Base-by-base conservation (phyloP, 257 asterid genomes). In the Datura wrightii region DNA sequence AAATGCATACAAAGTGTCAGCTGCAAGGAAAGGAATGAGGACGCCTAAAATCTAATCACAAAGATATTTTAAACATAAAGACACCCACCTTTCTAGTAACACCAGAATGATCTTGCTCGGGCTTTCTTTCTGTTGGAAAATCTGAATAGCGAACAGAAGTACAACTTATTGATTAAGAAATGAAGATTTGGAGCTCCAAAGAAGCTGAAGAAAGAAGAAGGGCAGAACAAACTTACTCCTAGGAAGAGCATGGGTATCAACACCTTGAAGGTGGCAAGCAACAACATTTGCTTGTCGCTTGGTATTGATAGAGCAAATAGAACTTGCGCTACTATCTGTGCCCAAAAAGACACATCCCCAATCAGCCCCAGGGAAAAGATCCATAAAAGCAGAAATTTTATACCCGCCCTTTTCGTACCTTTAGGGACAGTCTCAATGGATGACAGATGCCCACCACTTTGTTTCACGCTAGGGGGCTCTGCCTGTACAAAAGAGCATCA, bases 151-250 rank as follows among this genome's bases (percentile, higher is more conserved):
- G 9, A 48, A 16, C 60, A 63, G 66, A 84, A 16, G 24, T 5
- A 62, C 19, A 44, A 58, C 3, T 50, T 19, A 59, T 83, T 79
- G 53, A 59, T 50, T 52, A 55, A 53, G 50, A 37, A 86, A 37
- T 34, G 56, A 78, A 83, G 42, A 83, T 50, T 42, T 48, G 39
- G 18, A 24, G 62, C 42, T 66, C 80, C 9, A 14, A 37, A 19
- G n/a, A 6, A 46, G 79, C 14, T 39, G 67, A 41, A 52, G 46
- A 39, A 39, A 46, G 16, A 63, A 55, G 71, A 60, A 15, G 34
- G 66, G 59, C 31, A 42, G 52, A 84, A 76, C 71, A 46, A 80
- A 82, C 97, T 84, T 74, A 94, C 98, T 94, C 72, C 89, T 90
- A 34, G 85, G 88, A 85, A 87, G 84, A 83, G 87, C 69, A 44